Evolutionary conservation across 768 basidiomycete genomes (phyloP).

Genomic region (Austroboletus festivus): DNA sequence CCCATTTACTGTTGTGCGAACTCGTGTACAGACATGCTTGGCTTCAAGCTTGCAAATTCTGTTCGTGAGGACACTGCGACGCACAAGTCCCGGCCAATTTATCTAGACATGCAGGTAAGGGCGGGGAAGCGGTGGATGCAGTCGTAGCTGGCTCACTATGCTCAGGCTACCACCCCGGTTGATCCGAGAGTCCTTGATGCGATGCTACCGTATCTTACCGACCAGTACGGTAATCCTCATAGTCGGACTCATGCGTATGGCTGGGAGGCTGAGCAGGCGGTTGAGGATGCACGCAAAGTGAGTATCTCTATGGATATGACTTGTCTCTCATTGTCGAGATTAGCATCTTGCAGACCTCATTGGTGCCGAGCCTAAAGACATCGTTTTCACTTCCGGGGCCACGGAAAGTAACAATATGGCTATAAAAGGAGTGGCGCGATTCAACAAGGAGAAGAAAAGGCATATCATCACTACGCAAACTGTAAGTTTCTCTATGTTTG

Average conservation of each 20-base stretch:
- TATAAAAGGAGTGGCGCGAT: constrained; percentile 94
- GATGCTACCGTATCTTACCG: constrained; percentile 93
- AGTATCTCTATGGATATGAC: constrained; percentile 11
- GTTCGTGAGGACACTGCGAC: constrained; percentile 53
- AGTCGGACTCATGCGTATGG: constrained; percentile 98
- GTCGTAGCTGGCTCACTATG: constrained; percentile 5
- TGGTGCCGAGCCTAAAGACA: constrained; percentile 92
- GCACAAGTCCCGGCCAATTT: constrained; percentile 82
- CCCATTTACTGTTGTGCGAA: background rate
- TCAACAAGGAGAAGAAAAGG: constrained; percentile 88
- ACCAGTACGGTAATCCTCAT: constrained; percentile 97
- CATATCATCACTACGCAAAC: constrained; percentile 96
- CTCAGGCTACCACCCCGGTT: constrained; percentile 92
- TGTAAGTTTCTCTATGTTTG: constrained; percentile 42
- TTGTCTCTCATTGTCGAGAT: background rate
- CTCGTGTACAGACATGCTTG: constrained; percentile 69
- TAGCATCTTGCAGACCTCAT: constrained; percentile 90
- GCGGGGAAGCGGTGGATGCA: background rate
- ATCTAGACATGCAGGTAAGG: constrained; percentile 93
- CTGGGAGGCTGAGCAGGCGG: constrained; percentile 96
- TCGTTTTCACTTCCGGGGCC: constrained; percentile 96
- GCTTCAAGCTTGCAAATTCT: constrained; percentile 74
- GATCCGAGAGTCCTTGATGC: constrained; percentile 96
- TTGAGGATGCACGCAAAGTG: constrained; percentile 88
- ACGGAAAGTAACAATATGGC: constrained; percentile 98